These are phyloP conservation scores for Beauveria caledonica DNA, from an alignment of 2,329 filamentous ascomycete genomes.

Conservation along the genomic window DNA sequence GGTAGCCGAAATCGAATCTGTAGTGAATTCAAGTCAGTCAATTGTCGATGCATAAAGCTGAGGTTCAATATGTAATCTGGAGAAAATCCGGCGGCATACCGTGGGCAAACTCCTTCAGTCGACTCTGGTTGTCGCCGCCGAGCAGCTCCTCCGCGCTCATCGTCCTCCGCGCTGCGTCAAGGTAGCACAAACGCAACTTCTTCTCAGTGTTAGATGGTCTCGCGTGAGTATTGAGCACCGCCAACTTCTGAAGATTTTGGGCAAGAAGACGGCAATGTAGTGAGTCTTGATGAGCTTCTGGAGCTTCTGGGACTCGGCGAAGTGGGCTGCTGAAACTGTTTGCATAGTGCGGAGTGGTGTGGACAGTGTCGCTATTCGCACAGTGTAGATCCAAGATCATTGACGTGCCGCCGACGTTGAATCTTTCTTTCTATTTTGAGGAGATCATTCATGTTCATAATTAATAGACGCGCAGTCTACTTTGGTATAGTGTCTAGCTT, in stretches of 20 bases:
- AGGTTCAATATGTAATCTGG: background rate
- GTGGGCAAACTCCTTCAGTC: background rate
- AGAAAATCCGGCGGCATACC: background rate
- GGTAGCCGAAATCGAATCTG: background rate
- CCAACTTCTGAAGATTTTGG: background rate
- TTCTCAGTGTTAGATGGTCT: background rate
- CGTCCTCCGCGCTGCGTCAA: background rate
- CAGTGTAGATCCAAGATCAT: background rate
- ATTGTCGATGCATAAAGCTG: background rate
- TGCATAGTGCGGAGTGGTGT: background rate
- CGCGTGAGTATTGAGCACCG: too few species aligned
- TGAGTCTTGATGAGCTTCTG: background rate
- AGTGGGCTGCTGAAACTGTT: background rate
- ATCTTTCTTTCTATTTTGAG: background rate
- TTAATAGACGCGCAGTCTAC: background rate
- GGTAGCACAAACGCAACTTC: background rate
- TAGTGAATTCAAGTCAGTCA: background rate
- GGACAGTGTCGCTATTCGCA: background rate
- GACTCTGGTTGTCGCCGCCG: background rate
- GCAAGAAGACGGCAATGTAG: background rate
- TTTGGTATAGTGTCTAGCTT: slow-evolving; percentile 3
- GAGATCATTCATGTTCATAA: background rate
- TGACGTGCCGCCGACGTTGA: background rate
- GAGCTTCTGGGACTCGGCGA: background rate
- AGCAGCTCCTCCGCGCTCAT: slow-evolving; percentile 4